Conservation (phyloP, 2,329 filamentous ascomycete genomes). For the Corniculantispora saksenae region DNA sequence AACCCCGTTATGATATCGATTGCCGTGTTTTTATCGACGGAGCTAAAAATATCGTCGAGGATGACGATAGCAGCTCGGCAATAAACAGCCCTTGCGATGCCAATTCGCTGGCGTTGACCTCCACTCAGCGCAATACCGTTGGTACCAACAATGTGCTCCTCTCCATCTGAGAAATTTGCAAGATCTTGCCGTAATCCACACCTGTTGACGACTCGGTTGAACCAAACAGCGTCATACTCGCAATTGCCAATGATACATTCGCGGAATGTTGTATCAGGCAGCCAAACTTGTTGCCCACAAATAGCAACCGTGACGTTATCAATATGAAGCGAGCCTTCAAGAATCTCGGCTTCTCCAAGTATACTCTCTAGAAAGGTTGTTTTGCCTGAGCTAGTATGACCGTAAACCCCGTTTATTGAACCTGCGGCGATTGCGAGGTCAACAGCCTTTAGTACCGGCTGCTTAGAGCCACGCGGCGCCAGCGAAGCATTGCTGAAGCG, state of each 20-base stretch:
- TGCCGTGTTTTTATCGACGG: background rate
- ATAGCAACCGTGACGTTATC: background rate
- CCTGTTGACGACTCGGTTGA: background rate
- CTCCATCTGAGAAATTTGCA: background rate
- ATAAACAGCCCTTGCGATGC: background rate
- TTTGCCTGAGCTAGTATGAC: background rate
- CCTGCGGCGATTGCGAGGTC: background rate
- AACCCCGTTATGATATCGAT: background rate
- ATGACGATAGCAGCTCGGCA: background rate
- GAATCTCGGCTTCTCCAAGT: background rate
- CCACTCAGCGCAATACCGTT: background rate
- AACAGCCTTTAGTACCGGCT: background rate
- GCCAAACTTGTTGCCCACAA: background rate
- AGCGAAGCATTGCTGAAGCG: background rate
- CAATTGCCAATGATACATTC: background rate
- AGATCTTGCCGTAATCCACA: background rate
- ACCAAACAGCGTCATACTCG: background rate
- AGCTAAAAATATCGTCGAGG: background rate
- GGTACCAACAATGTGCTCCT: background rate
- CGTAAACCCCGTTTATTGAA: background rate
- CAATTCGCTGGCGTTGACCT: background rate
- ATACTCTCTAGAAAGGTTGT: background rate
- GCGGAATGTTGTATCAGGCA: background rate
- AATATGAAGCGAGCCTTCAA: background rate
- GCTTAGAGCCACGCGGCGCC: background rate